A percentile compares a stretch with the other conserved stretches of the same genome.
phyloP scores from a whole-genome alignment of 2,329 filamentous ascomycete genomes.

The Alternaria consortialis region DNA sequence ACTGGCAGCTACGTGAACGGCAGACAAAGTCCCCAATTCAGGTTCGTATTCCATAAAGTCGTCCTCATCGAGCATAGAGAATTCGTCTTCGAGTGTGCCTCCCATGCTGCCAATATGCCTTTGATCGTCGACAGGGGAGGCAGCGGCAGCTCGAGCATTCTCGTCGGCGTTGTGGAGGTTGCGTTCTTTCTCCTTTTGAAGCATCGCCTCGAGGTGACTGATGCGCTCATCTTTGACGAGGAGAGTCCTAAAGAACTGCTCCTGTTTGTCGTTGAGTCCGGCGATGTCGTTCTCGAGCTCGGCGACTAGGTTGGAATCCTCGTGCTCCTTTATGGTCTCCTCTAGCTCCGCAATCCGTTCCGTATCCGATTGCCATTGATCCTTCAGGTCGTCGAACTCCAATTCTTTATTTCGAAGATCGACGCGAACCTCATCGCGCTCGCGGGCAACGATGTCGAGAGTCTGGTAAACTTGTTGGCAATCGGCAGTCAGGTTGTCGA shows the following conservation, averaged over 20 bases:
- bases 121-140: constrained; percentile 21
- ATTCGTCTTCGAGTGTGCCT: constrained; percentile 27
- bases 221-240: constrained; percentile 40
- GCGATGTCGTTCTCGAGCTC: constrained; percentile 25
- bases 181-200: constrained; percentile 28
- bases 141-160: constrained; percentile 15
- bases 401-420: constrained; percentile 11
- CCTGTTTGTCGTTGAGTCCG: constrained; percentile 13
- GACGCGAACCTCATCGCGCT: constrained; percentile 5
- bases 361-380: constrained; percentile 19
- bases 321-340: constrained; percentile 4
- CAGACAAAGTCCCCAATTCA: background rate
- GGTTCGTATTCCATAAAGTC: constrained; percentile 13
- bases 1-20: constrained; percentile 1
- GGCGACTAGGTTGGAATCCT: constrained; percentile 13
- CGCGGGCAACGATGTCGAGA: background rate
- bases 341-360: constrained; percentile 18
- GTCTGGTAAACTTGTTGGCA: background rate
- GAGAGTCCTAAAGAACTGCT: constrained; percentile 19
- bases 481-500: constrained; percentile 1
- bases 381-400: constrained; percentile 21
- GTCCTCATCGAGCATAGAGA: constrained; percentile 16
- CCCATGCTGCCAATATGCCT: constrained; percentile 11
- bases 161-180: constrained; percentile 19
- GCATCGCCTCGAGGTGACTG: constrained; percentile 28